Conservation (phyloP, 768 basidiomycete species). For the Holtermanniella nyarrowii region DNA sequence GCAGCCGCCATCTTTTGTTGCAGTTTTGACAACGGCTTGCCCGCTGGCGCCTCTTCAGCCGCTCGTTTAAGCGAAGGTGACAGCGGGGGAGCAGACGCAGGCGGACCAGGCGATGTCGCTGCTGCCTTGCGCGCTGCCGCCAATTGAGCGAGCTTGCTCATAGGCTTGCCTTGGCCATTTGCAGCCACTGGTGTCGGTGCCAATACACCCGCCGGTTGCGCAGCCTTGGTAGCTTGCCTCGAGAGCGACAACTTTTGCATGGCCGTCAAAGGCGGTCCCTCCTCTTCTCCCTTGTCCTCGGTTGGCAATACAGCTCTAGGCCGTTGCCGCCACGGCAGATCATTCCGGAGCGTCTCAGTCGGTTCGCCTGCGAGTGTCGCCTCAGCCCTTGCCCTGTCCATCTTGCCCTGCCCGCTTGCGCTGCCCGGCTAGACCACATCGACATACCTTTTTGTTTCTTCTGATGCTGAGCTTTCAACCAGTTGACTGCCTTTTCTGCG, state of each 20-base stretch:
- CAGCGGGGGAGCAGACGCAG: background rate
- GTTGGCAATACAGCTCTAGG: background rate
- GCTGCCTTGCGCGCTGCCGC: conserved; percentile 35
- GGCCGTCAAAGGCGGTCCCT: conserved; percentile 29
- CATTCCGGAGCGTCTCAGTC: background rate
- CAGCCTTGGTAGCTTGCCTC: conserved; percentile 47
- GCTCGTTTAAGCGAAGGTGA: background rate
- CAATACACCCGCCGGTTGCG: conserved; percentile 45
- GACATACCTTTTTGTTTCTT: conserved; percentile 74
- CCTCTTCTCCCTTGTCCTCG: too few relatives aligned
- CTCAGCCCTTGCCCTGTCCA: background rate
- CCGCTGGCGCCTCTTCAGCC: background rate
- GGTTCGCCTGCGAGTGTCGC: background rate
- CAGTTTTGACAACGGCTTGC: conserved; percentile 43
- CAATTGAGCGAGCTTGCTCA: conserved; percentile 40
- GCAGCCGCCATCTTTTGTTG: conserved; percentile 37
- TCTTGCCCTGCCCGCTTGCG: background rate
- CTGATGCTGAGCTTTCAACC: conserved; percentile 54
- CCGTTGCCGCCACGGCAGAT: background rate
- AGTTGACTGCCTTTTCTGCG: conserved; percentile 61
- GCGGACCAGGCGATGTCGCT: conserved; percentile 45
- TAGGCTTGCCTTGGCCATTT: conserved; percentile 16
- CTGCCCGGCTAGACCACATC: too few relatives aligned
- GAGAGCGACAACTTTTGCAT: conserved; percentile 46
- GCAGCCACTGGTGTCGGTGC: conserved; percentile 20